Percentiles rank a stretch among this genome's conserved stretches.
Evolutionary conservation across 139 green algal species (phyloP).

Genomic region (Haematococcus lacustris): DNA sequence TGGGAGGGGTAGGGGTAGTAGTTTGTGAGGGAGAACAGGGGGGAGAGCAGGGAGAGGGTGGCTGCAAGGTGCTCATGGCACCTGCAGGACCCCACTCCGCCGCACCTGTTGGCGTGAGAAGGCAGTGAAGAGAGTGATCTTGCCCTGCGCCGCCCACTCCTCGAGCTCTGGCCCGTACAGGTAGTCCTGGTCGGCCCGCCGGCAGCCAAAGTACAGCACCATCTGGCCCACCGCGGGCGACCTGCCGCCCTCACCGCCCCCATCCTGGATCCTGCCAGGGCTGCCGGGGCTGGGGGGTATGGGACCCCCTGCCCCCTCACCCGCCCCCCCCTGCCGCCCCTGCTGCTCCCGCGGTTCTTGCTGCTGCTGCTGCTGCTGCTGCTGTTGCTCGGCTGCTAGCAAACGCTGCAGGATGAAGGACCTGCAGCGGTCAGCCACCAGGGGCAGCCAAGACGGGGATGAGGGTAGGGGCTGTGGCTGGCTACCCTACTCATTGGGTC

Average conservation of each 20-base stretch:
- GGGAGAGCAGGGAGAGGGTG: too few relatives aligned
- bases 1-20: too few relatives aligned
- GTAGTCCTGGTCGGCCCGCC: constrained; percentile 61
- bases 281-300: neutral
- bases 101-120: constrained; percentile 71
- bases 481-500: too few relatives aligned
- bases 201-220: constrained; percentile 84
- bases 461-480: neutral
- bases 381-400: constrained; percentile 7
- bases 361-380: neutral
- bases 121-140: constrained; percentile 64
- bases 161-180: constrained; percentile 70
- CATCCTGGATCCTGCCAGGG: neutral
- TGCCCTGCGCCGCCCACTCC: constrained; percentile 46
- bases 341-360: neutral
- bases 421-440: too few relatives aligned
- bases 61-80: too few relatives aligned
- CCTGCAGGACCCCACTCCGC: too few relatives aligned
- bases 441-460: neutral
- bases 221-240: constrained; percentile 16
- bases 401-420: constrained; percentile 73
- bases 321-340: neutral
- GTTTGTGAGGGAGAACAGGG: too few relatives aligned
- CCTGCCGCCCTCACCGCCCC: neutral
- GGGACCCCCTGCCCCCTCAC: too few relatives aligned